These are phyloP conservation scores for Phanerochaete carnosa DNA, from an alignment of 768 basidiomycete species.

Conservation along the genomic window DNA sequence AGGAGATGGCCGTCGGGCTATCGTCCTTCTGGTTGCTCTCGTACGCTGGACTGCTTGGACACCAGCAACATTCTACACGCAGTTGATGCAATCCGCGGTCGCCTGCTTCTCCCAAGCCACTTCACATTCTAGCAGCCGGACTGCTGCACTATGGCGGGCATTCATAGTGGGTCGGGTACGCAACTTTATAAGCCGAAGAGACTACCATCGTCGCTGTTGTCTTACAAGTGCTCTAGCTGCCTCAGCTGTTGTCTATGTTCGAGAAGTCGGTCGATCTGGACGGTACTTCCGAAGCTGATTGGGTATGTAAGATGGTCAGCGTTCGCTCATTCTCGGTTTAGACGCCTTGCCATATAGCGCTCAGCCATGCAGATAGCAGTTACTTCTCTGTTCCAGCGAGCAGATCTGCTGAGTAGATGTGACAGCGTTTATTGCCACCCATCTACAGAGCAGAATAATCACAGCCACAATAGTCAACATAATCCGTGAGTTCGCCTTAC, in stretches of 20 bases:
- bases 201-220: not conserved
- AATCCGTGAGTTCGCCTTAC: constrained; percentile 10
- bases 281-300: constrained; percentile 49
- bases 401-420: constrained; percentile 54
- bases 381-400: constrained; percentile 42
- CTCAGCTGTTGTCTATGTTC: constrained; percentile 53
- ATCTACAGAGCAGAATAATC: not conserved
- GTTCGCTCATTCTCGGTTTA: not conserved
- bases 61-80: constrained; percentile 34
- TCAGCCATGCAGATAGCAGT: constrained; percentile 49
- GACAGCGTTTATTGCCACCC: constrained; percentile 31
- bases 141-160: constrained; percentile 55
- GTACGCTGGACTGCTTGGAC: constrained; percentile 25
- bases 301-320: constrained; percentile 39
- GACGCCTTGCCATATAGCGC: constrained; percentile 25
- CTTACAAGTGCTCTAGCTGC: constrained; percentile 43
- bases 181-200: constrained; percentile 5
- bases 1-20: constrained; percentile 41
- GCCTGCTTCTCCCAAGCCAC: constrained; percentile 56
- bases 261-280: constrained; percentile 52
- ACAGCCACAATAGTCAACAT: constrained; percentile 7
- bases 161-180: constrained; percentile 73
- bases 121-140: constrained; percentile 6
- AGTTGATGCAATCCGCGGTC: constrained; percentile 61
- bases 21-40: constrained; percentile 21